Evolutionary conservation across 768 basidiomycete genomes (phyloP).

Genomic region (Calocybe cyanea): DNA sequence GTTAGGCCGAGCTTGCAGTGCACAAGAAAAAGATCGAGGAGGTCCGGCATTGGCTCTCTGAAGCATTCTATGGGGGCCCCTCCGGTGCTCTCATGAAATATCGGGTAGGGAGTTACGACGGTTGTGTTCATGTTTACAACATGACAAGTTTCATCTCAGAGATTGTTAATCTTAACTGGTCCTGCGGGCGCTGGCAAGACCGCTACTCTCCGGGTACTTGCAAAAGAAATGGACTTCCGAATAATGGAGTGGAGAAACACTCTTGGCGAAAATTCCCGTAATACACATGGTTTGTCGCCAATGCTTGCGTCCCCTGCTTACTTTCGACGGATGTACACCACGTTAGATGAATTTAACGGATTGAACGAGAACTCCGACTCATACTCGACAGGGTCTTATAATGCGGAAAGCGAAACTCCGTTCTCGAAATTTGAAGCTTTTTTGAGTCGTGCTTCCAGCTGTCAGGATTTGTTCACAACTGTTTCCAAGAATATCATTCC

Average conservation of each 20-base stretch:
- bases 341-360: conserved; percentile 2
- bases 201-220: conserved; percentile 71
- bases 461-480: conserved; percentile 46
- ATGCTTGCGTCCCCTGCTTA: background rate
- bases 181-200: conserved; percentile 93
- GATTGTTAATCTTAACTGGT: conserved; percentile 82
- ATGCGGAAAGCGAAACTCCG: conserved; percentile 38
- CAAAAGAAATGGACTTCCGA: conserved; percentile 71
- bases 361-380: background rate
- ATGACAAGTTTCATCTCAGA: conserved; percentile 35
- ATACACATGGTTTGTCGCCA: conserved; percentile 16
- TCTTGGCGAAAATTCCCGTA: conserved; percentile 44
- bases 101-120: conserved; percentile 46
- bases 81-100: conserved; percentile 66
- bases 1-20: conserved; percentile 70
- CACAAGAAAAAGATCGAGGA: conserved; percentile 78
- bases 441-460: conserved; percentile 63
- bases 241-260: conserved; percentile 84
- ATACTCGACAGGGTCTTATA: conserved; percentile 11
- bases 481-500: conserved; percentile 8
- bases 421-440: conserved; percentile 75
- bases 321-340: background rate
- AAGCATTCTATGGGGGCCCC: conserved; percentile 68
- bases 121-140: background rate
- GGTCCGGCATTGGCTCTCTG: conserved; percentile 68